A percentile compares a stretch with the other conserved stretches of the same genome.
Evolutionary conservation across 257 asterid species (phyloP).

Genomic region (Nicotiana noctiflora): DNA sequence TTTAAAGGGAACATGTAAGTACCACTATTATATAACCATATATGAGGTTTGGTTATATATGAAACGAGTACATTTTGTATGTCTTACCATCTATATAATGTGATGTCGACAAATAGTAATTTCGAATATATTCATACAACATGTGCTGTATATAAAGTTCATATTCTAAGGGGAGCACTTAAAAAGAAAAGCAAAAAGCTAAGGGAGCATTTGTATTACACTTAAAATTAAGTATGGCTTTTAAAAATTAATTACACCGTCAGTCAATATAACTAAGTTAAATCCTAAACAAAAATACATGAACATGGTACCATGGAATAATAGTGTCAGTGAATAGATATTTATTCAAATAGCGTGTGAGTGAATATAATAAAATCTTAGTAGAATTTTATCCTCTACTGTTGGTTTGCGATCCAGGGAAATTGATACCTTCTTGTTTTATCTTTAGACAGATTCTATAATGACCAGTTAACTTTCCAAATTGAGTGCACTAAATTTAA

Average conservation of each 20-base stretch:
- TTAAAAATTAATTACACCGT: too few species aligned
- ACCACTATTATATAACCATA: too few species aligned
- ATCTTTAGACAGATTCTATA: not conserved
- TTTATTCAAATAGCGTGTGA: not conserved
- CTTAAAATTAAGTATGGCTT: too few species aligned
- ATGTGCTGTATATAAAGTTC: not conserved
- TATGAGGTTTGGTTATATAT: too few species aligned
- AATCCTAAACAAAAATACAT: not conserved
- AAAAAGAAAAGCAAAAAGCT: too few species aligned
- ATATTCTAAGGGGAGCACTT: not conserved
- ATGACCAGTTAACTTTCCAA: slow-evolving; percentile 1
- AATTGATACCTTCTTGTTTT: not conserved
- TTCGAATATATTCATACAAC: not conserved
- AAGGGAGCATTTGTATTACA: too few species aligned
- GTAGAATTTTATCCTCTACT: not conserved
- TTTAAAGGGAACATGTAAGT: not conserved
- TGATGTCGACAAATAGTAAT: not conserved
- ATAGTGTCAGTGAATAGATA: not conserved
- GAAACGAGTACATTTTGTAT: too few species aligned
- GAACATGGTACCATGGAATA: not conserved
- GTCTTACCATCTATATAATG: not conserved
- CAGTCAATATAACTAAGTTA: too few species aligned
- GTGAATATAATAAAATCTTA: not conserved
- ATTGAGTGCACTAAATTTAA: not conserved
- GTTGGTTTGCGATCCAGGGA: slow-evolving; percentile 8